Evolutionary conservation across 805 yeast species (phyloP), one percentile per base, ranked within the genome.

Genomic region (Sugiyamaella qingdaonensis): DNA sequence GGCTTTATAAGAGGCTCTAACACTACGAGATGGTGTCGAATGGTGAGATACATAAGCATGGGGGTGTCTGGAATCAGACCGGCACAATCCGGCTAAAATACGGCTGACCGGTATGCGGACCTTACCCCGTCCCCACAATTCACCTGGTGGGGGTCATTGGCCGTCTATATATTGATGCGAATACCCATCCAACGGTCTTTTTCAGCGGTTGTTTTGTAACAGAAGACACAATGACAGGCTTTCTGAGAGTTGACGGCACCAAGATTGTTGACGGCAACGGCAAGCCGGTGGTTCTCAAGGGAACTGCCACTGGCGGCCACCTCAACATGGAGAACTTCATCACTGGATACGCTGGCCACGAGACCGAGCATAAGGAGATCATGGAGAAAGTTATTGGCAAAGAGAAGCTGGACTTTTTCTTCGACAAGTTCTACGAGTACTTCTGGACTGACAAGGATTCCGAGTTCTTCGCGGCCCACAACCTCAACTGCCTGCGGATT

Each of bases 251-350:
- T 29, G 49, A 70, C 52, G 81, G 78, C 8, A 74, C 79, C 19
- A 75, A 77, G 56, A 77, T 78, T 54, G 78, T 77, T 45, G 78
- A 76, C 56, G 66, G 63, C 18, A 60, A 64, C 11, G 80, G 69
- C 3, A 52, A 58, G 7, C 69, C 71, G 9, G 70, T 77, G 4
- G 73, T 77, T 19, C 71, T 78, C 52, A 73, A 70, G 54, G 82
- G 81, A 14, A 63, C 78, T 36, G 80, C 78, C 49, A 69, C 68
- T 27, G 81, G 81, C 46, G 62, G 62, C 37, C 78, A 73, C 54
- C 70, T 78, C 55, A 78, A 77, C 63, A 77, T 77, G 81, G 81
- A 78, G 63, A 78, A 78, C 64, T 78, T 78, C 72, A 78, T 78
- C 58, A 78, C 80, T 32, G 81, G 81, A 2, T 78, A 73, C 56